These are phyloP conservation scores for Heracleum sosnowskyi DNA, from an alignment of 129 eudicot species.

Conservation along the genomic window DNA sequence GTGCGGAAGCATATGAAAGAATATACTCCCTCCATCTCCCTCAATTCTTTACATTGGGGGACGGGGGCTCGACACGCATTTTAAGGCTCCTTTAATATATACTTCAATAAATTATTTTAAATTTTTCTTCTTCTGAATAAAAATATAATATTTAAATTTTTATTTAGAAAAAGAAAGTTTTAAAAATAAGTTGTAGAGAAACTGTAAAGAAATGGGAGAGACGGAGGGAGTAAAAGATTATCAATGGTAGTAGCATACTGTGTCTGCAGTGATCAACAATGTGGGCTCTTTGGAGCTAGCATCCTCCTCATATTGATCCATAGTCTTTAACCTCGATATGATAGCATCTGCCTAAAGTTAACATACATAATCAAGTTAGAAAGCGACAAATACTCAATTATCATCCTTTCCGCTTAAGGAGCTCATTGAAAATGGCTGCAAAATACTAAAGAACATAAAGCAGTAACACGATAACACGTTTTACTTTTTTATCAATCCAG, in stretches of 20 bases:
- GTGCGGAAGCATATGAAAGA: not conserved
- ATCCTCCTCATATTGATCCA: slow-evolving; percentile 42
- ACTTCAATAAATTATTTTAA: too few species aligned
- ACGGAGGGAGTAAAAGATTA: too few species aligned
- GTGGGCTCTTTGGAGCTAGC: slow-evolving; percentile 55
- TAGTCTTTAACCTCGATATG: slow-evolving; percentile 47
- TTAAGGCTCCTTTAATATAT: too few species aligned
- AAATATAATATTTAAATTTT: too few species aligned
- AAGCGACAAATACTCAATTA: not conserved
- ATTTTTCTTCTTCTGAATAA: too few species aligned
- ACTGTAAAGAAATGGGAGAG: too few species aligned
- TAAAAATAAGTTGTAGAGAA: too few species aligned
- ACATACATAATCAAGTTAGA: slow-evolving; percentile 2
- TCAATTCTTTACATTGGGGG: too few species aligned
- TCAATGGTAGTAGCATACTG: slow-evolving; percentile 52
- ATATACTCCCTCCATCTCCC: too few species aligned
- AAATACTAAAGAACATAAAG: not conserved
- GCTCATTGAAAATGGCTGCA: not conserved
- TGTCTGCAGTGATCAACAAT: slow-evolving; percentile 83
- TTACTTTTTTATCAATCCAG: not conserved
- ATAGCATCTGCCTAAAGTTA: slow-evolving; percentile 78
- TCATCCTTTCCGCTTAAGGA: not conserved
- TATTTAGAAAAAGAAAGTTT: too few species aligned
- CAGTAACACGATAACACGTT: not conserved
- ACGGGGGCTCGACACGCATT: too few species aligned